phyloP scores from a whole-genome alignment of 2,329 filamentous ascomycete species.

The Calycina herbarum region DNA sequence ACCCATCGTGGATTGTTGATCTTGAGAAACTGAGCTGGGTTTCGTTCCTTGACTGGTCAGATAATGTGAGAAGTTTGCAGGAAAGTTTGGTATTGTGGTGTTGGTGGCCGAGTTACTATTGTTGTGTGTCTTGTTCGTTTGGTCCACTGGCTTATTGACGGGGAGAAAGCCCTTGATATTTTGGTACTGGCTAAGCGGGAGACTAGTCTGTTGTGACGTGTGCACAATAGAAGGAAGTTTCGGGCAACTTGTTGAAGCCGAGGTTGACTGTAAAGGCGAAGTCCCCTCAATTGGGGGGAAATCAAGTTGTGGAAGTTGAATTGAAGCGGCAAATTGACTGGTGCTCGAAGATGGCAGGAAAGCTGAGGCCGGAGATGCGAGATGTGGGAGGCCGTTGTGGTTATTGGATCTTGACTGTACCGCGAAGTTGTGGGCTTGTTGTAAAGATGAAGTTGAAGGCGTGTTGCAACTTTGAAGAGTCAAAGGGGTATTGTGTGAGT shows the following conservation, averaged over 20 bases:
- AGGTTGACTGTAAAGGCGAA: background rate
- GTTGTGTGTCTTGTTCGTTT: background rate
- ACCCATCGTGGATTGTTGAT: background rate
- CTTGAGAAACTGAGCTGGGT: background rate
- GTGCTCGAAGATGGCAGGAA: background rate
- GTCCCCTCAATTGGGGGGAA: conserved; percentile 9
- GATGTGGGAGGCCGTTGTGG: background rate
- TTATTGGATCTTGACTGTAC: background rate
- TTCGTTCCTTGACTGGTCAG: conserved; percentile 6
- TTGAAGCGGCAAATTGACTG: background rate
- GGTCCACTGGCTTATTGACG: conserved; percentile 22
- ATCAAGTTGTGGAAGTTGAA: conserved; percentile 10
- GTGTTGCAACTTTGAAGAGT: background rate
- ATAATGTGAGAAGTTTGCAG: background rate
- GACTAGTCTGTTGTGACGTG: background rate
- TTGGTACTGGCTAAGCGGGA: background rate
- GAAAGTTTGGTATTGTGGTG: conserved; percentile 2
- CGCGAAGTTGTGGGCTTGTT: background rate
- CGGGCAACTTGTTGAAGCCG: background rate
- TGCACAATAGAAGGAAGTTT: conserved; percentile 8
- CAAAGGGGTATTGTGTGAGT: conserved; percentile 1
- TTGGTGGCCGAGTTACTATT: conserved; percentile 6
- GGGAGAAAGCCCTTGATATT: conserved; percentile 28
- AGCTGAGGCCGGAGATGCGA: conserved; percentile 4
- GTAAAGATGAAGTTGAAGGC: background rate